These are phyloP conservation scores for Hygrophila difformis DNA, from an alignment of 257 asterid genomes.

Conservation along the genomic window DNA sequence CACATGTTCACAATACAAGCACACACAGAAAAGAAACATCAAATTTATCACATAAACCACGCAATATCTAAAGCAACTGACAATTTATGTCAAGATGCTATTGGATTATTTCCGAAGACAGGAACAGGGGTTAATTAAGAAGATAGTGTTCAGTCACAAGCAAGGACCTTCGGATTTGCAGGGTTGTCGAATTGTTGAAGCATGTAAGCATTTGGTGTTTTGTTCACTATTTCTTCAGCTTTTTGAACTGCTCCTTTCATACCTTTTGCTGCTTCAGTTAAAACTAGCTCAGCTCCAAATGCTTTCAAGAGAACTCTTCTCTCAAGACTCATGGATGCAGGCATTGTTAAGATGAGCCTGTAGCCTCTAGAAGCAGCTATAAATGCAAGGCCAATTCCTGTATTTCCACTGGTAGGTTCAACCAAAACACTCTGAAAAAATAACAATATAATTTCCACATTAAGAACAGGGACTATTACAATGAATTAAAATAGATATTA, in stretches of 20 bases:
- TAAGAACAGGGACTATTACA: constrained; percentile 11
- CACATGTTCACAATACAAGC: constrained; percentile 7
- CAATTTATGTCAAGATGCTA: constrained; percentile 5
- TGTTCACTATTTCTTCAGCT: constrained; percentile 79
- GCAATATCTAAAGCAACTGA: not conserved
- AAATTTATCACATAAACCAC: not conserved
- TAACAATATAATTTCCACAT: constrained; percentile 7
- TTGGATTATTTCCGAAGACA: not conserved
- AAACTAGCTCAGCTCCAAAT: constrained; percentile 92
- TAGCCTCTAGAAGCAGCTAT: constrained; percentile 98
- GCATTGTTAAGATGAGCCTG: constrained; percentile 96
- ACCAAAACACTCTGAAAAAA: constrained; percentile 72
- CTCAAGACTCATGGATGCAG: constrained; percentile 99
- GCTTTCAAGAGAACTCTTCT: constrained; percentile 97
- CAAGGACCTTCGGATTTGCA: constrained; percentile 88
- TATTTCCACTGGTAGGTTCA: constrained; percentile 98
- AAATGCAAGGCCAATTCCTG: constrained; percentile 97
- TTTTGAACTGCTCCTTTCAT: constrained; percentile 93
- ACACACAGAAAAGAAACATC: constrained; percentile 1
- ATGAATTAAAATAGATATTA: too few relatives aligned
- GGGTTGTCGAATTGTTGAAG: constrained; percentile 98
- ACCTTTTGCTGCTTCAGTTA: constrained; percentile 91
- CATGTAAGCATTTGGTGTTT: constrained; percentile 76
- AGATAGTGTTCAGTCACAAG: constrained; percentile 1
- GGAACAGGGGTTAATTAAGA: constrained; percentile 1